Evolutionary conservation across 108 stramenopile species (phyloP), one percentile per base, ranked within the genome.

Genomic region (Nitzschia sp.): DNA sequence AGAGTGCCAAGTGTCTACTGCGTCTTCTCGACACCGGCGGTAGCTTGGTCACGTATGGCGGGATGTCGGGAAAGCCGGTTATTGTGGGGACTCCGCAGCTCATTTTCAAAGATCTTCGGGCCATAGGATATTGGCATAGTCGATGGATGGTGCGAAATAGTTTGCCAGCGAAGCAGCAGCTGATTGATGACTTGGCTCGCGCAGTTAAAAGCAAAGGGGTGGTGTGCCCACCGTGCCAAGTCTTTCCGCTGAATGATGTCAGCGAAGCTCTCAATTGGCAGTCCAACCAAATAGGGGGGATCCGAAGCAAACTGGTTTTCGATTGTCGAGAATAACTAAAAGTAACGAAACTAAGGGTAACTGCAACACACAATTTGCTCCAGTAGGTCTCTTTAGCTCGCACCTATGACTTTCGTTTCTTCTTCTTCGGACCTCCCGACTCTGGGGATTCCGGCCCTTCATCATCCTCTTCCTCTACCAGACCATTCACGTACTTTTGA

Each of bases 91-190:
- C 84, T 13, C 61, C 75, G 1, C 74, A 73, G 19, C 61, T 85
- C 3, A 76, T 85, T 32, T 85, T 85, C 52, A 64, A 68, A 53
- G 64, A 79, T 62, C 2, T 79, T 13, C 45, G 36, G 1, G 50
- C 63, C 0, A 30, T n/a, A 2, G 84, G 84, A 13, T 81, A 85
- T 54, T 85, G 84, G 84, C 80, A 85, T 47, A 75, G 74, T 46
- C 78, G 79, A 45, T 84, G 79, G 79, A 79, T 84, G 72, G 53
- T 65, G 15, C 64, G 70, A 45, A 28, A 72, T 17, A 26, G 36
- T 1, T 28, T 53, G 15, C 1, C 41, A 1, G 15, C 62, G 29
- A 32, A 56, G 55, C 57, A 68, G 31, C 48, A 44, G 8, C 36
- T 77, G 69, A 29, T 74, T 25, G 61, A 78, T 50, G 28, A 22